Base-by-base conservation (phyloP, 2,329 filamentous ascomycete genomes). In the Colletotrichum orchidophilum region DNA sequence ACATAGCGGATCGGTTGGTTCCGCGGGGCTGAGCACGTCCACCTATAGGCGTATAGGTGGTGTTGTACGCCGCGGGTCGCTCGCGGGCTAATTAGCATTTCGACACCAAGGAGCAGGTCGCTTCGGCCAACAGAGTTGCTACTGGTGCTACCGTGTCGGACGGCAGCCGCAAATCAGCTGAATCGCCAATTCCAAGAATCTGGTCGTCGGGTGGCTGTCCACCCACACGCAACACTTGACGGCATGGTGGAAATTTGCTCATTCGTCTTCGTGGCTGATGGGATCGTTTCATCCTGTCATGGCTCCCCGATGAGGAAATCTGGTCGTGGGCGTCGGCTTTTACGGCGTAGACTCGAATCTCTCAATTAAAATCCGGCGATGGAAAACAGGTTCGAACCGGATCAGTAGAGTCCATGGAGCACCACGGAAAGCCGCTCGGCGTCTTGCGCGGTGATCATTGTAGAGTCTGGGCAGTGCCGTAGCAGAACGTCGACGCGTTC, bases 221-320 rank as follows among this genome's bases (percentile, higher is more conserved):
- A 60, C 65, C 26, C 68, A 68, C 68, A 68, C 33, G 58, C 58
- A 31, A 71, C 46, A 68, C 58, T 60, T 54, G 53, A 69, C 53
- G 65, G 53, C 42, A 33, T 53, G 59, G 59, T 59, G 46, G 21
- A 35, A 33, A 53, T 59, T 33, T 35, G 7, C 27, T 33, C n/a
- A 55, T 49, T 60, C 50, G 68, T 59, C 68, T 63, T 59, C 42
- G 21, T 9, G 54, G 59, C 18, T 39, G 64, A 46, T 68, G 64
- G 18, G 13, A 46, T 31, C 46, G 69, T 71, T 59, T 63, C 69
- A 60, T 69, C 42, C 58, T 12, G 24, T 71, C 39, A 8, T 39
- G n/a, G 24, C 33, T 3, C 13, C 58, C 54, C 52, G 46, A 49
- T 39, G 1, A 39, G 46, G 53, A 35, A 63, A 21, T 35, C 6